Evolutionary conservation across 176 grass and related monocot species (phyloP), one percentile per base, ranked within the genome.

Genomic region (Tillandsia fasciculata): DNA sequence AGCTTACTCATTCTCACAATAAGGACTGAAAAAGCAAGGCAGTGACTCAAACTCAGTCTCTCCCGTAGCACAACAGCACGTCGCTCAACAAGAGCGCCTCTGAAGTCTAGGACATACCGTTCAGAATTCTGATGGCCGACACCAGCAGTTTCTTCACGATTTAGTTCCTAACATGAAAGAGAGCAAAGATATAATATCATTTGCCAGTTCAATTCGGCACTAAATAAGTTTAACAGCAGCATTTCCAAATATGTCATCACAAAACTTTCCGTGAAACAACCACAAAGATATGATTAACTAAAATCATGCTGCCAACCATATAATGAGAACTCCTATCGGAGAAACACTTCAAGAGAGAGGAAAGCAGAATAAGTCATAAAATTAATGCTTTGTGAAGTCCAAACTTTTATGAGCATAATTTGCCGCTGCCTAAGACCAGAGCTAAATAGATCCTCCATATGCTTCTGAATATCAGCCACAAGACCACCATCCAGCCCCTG

Each of bases 41-140:
- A 97, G 61, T 97, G 93, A 63, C 93, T 97, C 70, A 97, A 77
- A 85, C 79, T 97, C 75, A 92, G 79, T 80, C 93, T 97, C 77
- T 92, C 93, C 54, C 93, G 64, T 17, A 72, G 78, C 71, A 97
- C 89, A 83, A 97, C 86, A 26, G 89, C 89, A 59, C 53, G 81
- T 49, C 93, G 91, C 80, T 97, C 89, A 15, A 97, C 83, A 53
- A 92, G 70, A 72, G 89, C 83, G 5, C 93, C 88, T 82, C 89
- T 97, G 52, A 90, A 89, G 83, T 97, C 93, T 67, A 89, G 84
- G 65, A 97, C 81, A 87, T 87, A 92, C 24, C 70, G 64, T 77
- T 97, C 93, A 72, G 82, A 83, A 77, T 58, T 87, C 68, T 84
- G 89, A 76, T 76, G 70, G 53, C 89, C 93, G 72, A 85, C 74